Percentiles rank a stretch among this genome's conserved stretches.
Conservation (phyloP, 768 basidiomycete genomes). For the Amanita exitialis region DNA sequence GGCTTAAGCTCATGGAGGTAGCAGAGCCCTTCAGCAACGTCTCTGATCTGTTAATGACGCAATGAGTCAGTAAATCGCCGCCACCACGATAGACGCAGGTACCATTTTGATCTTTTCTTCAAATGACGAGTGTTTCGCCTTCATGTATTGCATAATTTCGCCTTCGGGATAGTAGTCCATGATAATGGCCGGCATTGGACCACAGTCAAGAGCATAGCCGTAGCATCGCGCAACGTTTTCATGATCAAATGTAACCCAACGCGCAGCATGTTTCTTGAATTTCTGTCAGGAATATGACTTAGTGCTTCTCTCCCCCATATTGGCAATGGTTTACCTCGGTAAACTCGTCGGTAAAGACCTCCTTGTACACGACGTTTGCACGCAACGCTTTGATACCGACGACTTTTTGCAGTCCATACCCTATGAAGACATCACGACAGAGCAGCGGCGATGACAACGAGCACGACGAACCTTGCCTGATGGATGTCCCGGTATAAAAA, state of each 20-base stretch:
- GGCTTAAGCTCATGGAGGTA: neutral
- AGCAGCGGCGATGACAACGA: no score
- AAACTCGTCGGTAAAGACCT: no score
- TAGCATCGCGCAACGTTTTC: neutral
- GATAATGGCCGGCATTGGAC: neutral
- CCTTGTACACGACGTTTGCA: no score
- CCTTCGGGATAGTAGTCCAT: neutral
- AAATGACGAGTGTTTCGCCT: neutral
- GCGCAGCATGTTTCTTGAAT: neutral
- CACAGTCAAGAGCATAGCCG: neutral
- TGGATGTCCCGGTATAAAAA: no score
- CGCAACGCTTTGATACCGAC: no score
- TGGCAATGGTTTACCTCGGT: no score
- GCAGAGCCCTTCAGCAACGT: neutral
- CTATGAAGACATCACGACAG: no score
- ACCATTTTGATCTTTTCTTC: neutral
- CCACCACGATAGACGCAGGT: no score
- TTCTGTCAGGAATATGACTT: neutral
- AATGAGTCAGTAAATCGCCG: no score
- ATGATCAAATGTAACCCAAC: neutral
- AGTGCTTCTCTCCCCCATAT: no score
- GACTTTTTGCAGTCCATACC: no score
- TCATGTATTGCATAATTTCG: neutral
- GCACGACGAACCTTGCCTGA: no score
- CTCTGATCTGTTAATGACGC: neutral